These are phyloP conservation scores for Penstemon eatonii DNA, from an alignment of 257 asterid species.

Conservation along the genomic window DNA sequence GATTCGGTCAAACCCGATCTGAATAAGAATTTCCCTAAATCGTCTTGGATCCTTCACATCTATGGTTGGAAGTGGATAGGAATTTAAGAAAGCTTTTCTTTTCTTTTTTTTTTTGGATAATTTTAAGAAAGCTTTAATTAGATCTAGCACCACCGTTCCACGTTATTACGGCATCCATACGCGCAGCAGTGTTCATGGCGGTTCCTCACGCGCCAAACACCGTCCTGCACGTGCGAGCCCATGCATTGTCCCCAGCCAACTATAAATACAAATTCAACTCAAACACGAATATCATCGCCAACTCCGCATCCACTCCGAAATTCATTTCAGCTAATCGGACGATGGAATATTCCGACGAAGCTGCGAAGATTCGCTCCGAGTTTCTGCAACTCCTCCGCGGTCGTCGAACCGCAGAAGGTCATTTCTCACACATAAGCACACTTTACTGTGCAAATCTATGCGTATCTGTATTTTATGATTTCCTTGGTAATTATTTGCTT, in stretches of 20 bases:
- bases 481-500: no score
- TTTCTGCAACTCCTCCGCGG: constrained; percentile 60
- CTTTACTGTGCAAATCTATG: background rate
- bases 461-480: background rate
- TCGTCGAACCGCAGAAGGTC: constrained; percentile 71
- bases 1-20: no score
- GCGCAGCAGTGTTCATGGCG: constrained; percentile 23
- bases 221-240: constrained; percentile 33
- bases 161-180: background rate
- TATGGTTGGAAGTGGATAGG: background rate
- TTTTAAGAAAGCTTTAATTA: background rate
- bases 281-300: constrained; percentile 8
- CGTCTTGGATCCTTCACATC: background rate
- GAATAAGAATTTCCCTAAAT: no score
- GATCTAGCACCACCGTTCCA: background rate
- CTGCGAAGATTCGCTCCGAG: constrained; percentile 49
- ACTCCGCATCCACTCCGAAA: constrained; percentile 24
- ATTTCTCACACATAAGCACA: constrained; percentile 13
- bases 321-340: constrained; percentile 26
- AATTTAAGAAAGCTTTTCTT: background rate
- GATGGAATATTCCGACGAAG: constrained; percentile 42
- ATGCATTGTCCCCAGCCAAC: constrained; percentile 23
- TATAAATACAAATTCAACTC: constrained; percentile 17
- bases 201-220: constrained; percentile 31
- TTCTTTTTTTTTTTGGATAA: no score